Evolutionary conservation across 2,329 filamentous ascomycete species (phyloP).

Genomic region (Diaporthe vexans): DNA sequence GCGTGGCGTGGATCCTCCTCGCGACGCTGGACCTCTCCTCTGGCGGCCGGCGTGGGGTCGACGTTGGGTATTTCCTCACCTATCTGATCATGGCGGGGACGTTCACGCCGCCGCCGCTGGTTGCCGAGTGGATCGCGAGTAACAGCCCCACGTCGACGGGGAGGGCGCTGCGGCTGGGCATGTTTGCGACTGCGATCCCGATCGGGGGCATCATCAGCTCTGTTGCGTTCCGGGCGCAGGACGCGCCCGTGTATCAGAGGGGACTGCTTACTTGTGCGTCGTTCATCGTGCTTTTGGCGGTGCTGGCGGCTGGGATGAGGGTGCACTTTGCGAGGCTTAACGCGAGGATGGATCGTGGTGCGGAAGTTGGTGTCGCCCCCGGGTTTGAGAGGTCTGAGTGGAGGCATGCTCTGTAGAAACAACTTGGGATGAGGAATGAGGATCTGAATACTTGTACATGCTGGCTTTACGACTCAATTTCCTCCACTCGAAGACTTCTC

Average conservation of each 20-base stretch:
- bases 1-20: conserved; percentile 45
- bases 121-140: conserved; percentile 44
- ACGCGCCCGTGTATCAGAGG: background rate
- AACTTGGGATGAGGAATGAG: background rate
- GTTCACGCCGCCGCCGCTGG: conserved; percentile 44
- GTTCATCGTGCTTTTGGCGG: background rate
- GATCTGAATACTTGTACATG: no score
- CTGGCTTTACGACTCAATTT: no score
- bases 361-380: background rate
- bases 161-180: conserved; percentile 38
- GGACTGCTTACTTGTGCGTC: conserved; percentile 24
- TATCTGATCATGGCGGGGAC: conserved; percentile 44
- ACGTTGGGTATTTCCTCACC: conserved; percentile 46
- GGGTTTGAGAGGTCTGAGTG: background rate
- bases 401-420: background rate
- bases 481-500: background rate
- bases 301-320: conserved; percentile 13
- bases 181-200: conserved; percentile 18
- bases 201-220: conserved; percentile 5
- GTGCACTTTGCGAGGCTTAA: background rate
- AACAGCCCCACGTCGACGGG: conserved; percentile 44
- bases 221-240: background rate
- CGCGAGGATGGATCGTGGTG: background rate
- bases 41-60: background rate
- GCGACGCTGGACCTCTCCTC: conserved; percentile 44